Conservation (phyloP, 2,329 filamentous ascomycete genomes). For the Metarhizium humberi region DNA sequence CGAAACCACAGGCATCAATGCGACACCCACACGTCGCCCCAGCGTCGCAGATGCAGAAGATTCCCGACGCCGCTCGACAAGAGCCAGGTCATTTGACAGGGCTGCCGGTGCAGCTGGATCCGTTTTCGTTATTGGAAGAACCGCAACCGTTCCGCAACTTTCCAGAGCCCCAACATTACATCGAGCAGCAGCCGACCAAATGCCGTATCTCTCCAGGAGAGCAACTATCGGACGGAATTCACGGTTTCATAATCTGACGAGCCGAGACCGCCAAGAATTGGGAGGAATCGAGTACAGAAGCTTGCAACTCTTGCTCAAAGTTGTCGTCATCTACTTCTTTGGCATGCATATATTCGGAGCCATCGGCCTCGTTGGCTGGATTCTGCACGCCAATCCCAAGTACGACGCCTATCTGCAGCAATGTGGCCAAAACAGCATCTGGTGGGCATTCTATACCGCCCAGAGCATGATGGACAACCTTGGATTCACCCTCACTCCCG, state of each 20-base stretch:
- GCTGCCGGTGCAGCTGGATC: background rate
- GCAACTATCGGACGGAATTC: background rate
- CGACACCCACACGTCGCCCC: background rate
- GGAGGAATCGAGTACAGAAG: conserved; percentile 44
- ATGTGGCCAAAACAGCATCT: conserved; percentile 29
- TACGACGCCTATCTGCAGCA: conserved; percentile 30
- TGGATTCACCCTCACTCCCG: conserved; percentile 44
- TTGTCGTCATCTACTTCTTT: conserved; percentile 35
- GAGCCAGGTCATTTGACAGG: background rate
- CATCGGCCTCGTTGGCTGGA: conserved; percentile 40
- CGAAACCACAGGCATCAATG: background rate
- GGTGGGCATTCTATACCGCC: conserved; percentile 42
- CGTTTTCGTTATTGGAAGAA: background rate
- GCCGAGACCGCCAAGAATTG: conserved; percentile 28
- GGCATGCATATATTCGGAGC: conserved; percentile 36
- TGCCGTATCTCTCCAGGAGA: background rate
- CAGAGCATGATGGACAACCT: conserved; percentile 44
- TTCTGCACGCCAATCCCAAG: conserved; percentile 29
- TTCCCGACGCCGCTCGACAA: background rate
- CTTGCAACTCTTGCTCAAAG: conserved; percentile 38
- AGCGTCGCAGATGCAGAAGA: background rate
- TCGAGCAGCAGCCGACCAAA: background rate
- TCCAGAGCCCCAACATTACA: background rate
- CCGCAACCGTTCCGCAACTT: background rate
- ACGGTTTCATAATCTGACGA: background rate